These are phyloP conservation scores for Grosmannia clavigera DNA, from an alignment of 2,329 filamentous ascomycete genomes.

Conservation along the genomic window DNA sequence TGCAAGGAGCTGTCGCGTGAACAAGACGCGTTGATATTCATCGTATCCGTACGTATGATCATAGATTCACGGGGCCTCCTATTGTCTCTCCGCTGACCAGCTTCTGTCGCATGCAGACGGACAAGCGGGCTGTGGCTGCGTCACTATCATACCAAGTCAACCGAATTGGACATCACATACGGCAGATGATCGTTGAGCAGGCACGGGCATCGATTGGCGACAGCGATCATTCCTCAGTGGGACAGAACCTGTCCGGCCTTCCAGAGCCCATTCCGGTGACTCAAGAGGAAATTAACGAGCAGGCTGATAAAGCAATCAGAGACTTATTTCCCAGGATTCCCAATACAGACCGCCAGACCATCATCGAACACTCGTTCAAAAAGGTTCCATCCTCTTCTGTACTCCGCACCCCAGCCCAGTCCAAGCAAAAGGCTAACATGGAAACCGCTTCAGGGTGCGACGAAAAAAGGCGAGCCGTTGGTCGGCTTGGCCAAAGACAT, in stretches of 20 bases:
- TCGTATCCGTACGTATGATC: conserved; percentile 43
- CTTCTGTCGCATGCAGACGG: neutral
- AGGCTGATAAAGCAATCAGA: conserved; percentile 49
- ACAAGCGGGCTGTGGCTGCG: conserved; percentile 9
- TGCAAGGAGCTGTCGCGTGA: conserved; percentile 56
- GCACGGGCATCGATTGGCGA: conserved; percentile 25
- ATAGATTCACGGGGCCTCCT: too few species aligned
- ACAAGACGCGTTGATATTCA: conserved; percentile 50
- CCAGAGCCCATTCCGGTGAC: conserved; percentile 48
- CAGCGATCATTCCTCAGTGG: conserved; percentile 14
- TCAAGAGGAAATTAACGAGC: conserved; percentile 47
- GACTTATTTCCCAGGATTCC: conserved; percentile 56
- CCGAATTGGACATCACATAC: conserved; percentile 48
- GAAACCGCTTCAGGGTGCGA: conserved; percentile 27
- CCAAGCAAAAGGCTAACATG: neutral
- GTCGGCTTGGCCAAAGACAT: conserved; percentile 46
- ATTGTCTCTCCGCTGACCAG: neutral
- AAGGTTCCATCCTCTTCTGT: conserved; percentile 31
- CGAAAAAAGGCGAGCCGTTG: conserved; percentile 38
- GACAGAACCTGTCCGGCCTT: conserved; percentile 10
- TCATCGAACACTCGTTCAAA: conserved; percentile 51
- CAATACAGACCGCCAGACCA: conserved; percentile 48
- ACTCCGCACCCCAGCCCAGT: neutral
- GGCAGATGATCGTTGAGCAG: conserved; percentile 45
- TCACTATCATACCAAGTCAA: conserved; percentile 38